A percentile compares a stretch with the other conserved stretches of the same genome.
Conservation (phyloP, 1,139 yeast species). For the Scheffersomyces segobiensis region DNA sequence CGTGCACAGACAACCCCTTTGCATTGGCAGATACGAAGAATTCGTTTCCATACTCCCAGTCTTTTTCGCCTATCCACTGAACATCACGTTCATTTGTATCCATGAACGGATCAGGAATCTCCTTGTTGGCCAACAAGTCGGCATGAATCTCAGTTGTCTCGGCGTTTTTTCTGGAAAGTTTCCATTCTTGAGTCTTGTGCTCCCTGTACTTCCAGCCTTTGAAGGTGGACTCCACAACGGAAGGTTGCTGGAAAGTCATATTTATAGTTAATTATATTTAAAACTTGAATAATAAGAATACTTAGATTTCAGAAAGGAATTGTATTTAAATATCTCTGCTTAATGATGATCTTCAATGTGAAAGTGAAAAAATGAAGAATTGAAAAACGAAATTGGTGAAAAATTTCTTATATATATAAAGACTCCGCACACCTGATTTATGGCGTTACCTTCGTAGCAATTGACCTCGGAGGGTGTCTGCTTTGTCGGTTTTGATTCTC, state of each 20-base stretch:
- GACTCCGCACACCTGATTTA: background rate
- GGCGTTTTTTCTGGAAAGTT: background rate
- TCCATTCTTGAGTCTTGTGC: background rate
- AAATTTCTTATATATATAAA: too few species aligned
- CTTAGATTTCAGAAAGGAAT: background rate
- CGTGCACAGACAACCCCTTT: constrained; percentile 14
- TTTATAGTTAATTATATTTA: background rate
- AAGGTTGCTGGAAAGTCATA: background rate
- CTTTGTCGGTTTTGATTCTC: background rate
- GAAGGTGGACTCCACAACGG: background rate
- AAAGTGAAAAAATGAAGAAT: background rate
- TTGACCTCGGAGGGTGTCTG: background rate
- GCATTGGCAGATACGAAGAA: constrained; percentile 8
- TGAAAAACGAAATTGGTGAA: too few species aligned
- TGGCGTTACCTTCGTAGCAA: background rate
- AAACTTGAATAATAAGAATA: background rate
- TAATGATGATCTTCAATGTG: background rate
- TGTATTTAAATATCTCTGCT: background rate
- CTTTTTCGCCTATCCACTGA: constrained; percentile 49
- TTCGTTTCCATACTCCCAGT: constrained; percentile 38
- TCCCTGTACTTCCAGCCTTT: background rate
- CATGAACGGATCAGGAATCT: constrained; percentile 45
- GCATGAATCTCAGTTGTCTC: background rate
- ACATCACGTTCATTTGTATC: constrained; percentile 39
- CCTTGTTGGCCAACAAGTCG: constrained; percentile 15